Conservation (phyloP, 2,329 filamentous ascomycete species). For the Hymenoscyphus repandus region DNA sequence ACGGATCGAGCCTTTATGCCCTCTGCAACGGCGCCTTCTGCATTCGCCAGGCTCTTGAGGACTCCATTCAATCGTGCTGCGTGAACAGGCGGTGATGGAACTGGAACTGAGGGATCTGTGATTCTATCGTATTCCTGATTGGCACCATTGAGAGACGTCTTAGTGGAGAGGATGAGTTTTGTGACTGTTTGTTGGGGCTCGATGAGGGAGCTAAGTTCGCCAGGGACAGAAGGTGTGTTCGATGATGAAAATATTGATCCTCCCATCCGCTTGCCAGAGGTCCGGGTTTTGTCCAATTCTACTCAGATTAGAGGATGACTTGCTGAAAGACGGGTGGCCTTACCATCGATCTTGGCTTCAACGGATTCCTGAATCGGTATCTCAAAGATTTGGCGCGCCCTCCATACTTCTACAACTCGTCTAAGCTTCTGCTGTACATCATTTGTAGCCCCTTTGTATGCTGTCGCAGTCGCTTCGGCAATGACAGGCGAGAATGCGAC, state of each 20-base stretch:
- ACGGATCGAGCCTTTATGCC: conserved; percentile 79
- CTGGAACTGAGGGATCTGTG: conserved; percentile 60
- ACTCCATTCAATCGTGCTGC: conserved; percentile 84
- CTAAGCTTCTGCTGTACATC: conserved; percentile 86
- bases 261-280: conserved; percentile 47
- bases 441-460: conserved; percentile 81
- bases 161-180: conserved; percentile 66
- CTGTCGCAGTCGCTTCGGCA: conserved; percentile 81
- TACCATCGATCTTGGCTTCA: conserved; percentile 75
- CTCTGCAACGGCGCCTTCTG: conserved; percentile 83
- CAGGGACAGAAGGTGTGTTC: conserved; percentile 54
- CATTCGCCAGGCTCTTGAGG: conserved; percentile 82
- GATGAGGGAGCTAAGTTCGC: conserved; percentile 72
- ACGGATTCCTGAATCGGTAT: conserved; percentile 71
- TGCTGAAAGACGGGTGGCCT: conserved; percentile 19
- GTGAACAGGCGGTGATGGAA: conserved; percentile 82
- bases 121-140: conserved; percentile 81
- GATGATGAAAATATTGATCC: conserved; percentile 64
- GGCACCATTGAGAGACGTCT: conserved; percentile 62
- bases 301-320: conserved; percentile 9
- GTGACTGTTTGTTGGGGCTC: conserved; percentile 67
- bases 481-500: conserved; percentile 88
- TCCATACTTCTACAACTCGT: conserved; percentile 92
- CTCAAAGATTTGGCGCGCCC: conserved; percentile 80
- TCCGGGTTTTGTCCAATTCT: conserved; percentile 60